These are phyloP conservation scores for Fraxinus quadrangulata DNA, from an alignment of 257 asterid species.

Conservation along the genomic window DNA sequence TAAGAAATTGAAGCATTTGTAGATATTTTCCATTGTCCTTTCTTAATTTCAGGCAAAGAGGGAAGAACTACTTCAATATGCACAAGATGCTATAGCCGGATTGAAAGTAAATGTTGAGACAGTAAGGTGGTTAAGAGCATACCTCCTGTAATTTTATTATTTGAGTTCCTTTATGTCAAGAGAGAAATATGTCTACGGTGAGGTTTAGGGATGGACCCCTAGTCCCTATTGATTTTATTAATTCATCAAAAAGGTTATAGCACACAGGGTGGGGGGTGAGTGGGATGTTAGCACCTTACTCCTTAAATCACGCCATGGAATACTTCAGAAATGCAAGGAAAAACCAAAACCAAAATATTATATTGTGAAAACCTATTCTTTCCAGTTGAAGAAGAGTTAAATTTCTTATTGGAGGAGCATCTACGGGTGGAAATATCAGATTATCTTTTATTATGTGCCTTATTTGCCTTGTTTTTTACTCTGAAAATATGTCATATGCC, in stretches of 20 bases:
- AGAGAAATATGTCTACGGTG: background rate
- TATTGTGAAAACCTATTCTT: background rate
- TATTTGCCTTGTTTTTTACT: background rate
- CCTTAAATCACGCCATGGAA: background rate
- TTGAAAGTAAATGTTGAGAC: slow-evolving; percentile 76
- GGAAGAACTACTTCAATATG: slow-evolving; percentile 86
- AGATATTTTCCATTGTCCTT: background rate
- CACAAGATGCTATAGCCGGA: slow-evolving; percentile 91
- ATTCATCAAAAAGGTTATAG: background rate
- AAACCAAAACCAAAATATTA: background rate
- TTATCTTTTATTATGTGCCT: background rate
- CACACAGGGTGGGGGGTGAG: background rate
- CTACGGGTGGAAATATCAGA: background rate
- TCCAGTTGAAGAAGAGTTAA: background rate
- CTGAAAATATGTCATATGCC: background rate
- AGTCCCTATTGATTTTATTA: background rate
- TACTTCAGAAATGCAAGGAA: background rate
- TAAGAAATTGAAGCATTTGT: slow-evolving; percentile 6
- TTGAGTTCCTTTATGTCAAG: background rate
- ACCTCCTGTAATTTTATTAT: slow-evolving; percentile 34
- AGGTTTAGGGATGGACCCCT: background rate
- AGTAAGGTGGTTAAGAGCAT: slow-evolving; percentile 75
- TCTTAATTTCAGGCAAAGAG: slow-evolving; percentile 65
- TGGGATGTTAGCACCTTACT: background rate
- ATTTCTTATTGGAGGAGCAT: background rate